Conservation (phyloP, 768 basidiomycete species). For the Neoboletus subvelutipes region DNA sequence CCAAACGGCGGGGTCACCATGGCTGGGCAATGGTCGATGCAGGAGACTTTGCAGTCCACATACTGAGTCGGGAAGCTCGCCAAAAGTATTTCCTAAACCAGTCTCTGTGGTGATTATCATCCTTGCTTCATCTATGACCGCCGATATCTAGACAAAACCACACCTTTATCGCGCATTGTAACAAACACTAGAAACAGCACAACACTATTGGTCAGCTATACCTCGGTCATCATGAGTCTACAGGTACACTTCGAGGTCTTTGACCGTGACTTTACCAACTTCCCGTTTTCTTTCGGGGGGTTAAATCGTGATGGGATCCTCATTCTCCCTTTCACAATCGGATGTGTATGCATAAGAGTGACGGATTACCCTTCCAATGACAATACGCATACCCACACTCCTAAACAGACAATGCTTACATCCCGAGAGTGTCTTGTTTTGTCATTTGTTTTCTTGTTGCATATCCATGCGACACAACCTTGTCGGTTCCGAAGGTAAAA, state of each 20-base stretch:
- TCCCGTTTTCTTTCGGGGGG: neutral
- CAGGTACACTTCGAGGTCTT: neutral
- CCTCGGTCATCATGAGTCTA: neutral
- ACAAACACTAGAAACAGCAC: neutral
- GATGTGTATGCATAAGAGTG: neutral
- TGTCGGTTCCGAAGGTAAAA: neutral
- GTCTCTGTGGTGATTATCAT: conserved; percentile 27
- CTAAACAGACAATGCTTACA: neutral
- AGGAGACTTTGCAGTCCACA: conserved; percentile 76
- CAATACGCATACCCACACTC: no score
- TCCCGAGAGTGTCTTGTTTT: neutral
- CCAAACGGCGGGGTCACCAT: conserved; percentile 56
- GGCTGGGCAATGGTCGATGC: conserved; percentile 87
- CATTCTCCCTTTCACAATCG: neutral
- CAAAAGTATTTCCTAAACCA: conserved; percentile 60
- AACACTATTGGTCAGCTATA: neutral
- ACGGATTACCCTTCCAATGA: neutral
- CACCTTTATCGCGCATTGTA: neutral
- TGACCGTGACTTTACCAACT: neutral
- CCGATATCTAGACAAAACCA: neutral
- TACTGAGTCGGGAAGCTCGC: conserved; percentile 63
- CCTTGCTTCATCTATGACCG: neutral
- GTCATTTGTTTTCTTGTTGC: neutral
- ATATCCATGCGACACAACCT: neutral
- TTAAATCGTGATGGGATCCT: neutral